These are phyloP conservation scores for Penicillium canescens DNA, from an alignment of 495 filamentous ascomycete species.

Conservation along the genomic window DNA sequence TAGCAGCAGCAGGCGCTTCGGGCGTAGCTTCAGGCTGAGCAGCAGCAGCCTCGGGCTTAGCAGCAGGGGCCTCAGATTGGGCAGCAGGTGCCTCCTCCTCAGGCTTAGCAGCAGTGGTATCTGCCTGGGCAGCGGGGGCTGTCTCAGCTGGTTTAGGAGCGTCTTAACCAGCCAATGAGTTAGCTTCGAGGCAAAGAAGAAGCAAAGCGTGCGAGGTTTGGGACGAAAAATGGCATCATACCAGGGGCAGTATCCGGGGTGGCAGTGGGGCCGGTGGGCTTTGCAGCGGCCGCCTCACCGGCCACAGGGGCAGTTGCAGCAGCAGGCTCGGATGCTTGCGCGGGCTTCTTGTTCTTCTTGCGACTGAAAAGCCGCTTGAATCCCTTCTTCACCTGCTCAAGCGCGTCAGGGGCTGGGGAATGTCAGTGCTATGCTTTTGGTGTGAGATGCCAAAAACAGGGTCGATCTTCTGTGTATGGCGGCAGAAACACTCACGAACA, in stretches of 20 bases:
- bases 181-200: background rate
- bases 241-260: background rate
- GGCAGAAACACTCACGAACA: constrained; percentile 4
- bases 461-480: background rate
- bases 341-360: constrained; percentile 5
- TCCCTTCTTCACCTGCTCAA: constrained; percentile 9
- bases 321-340: background rate
- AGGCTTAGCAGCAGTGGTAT: background rate
- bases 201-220: background rate
- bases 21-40: background rate
- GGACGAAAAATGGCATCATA: background rate
- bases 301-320: constrained; percentile 1
- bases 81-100: background rate
- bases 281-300: background rate
- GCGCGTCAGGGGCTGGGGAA: background rate
- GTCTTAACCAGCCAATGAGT: background rate
- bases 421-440: background rate
- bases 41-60: background rate
- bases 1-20: background rate
- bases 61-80: background rate
- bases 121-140: background rate
- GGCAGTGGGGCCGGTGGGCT: constrained; percentile 2
- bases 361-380: constrained; percentile 7
- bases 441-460: background rate
- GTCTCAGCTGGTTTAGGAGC: background rate